Evolutionary conservation across 2,329 filamentous ascomycete species (phyloP), one percentile per base, ranked within the genome.

Genomic region (Nemania bipapillata): DNA sequence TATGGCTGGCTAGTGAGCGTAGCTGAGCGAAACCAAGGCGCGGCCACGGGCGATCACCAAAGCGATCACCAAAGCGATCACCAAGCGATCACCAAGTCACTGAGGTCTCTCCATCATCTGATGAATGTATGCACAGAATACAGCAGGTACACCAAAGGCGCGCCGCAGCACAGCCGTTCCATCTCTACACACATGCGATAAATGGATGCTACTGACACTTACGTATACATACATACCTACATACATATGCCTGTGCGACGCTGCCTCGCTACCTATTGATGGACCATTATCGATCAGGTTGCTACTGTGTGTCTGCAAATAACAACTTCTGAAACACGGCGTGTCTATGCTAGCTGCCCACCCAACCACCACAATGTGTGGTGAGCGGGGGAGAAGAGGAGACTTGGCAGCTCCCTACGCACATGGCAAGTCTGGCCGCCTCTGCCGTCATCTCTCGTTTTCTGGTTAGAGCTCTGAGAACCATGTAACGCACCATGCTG

Each of bases 1-100:
- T 57, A 53, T 63, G 56, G 64, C 57, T 63, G 56, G 64, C 65
- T 55, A 50, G 20, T 49, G 22, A 9, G 11, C 12, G 2, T 32
- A 68, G 68, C 68, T 68, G 65, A 68, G 56, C 66, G 50, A 64
- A 49, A 61, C 62, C 52, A 54, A 68, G 60, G 64, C 61, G 63
- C 52, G 45, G 28, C 45, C 50, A 62, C 58, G 45, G 65, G 57
- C 53, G 56, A 66, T 69, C 54, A 57, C 35, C 47, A 63, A 24
- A n/a, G n/a, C n/a, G n/a, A n/a, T n/a, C n/a, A n/a, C n/a, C n/a
- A n/a, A n/a, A n/a, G n/a, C n/a, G n/a, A n/a, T n/a, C n/a, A n/a
- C n/a, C 58, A 45, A 60, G 57, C 53, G 56, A 66, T 69, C 54
- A 57, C 35, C 47, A 63, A 24, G 26, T 45, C 17, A 45, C 56